Evolutionary conservation across 257 asterid species (phyloP).

Genomic region (Solanum bulbocastanum): DNA sequence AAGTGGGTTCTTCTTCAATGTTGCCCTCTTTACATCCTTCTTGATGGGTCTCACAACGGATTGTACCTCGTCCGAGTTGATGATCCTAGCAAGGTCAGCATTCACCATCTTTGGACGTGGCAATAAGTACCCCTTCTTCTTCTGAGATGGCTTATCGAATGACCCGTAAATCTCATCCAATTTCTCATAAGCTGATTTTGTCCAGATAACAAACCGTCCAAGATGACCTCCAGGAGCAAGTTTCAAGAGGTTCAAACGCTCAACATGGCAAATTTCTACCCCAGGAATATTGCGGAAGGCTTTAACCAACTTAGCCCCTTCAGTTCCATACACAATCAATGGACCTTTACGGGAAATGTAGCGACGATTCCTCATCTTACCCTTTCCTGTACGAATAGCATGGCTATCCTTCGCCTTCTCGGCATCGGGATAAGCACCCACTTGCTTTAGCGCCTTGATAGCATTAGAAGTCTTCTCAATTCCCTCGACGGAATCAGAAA

Average conservation of each 20-base stretch:
- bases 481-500: conserved; percentile 54
- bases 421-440: conserved; percentile 72
- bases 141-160: conserved; percentile 53
- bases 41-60: conserved; percentile 78
- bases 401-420: conserved; percentile 73
- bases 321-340: conserved; percentile 64
- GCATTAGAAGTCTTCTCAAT: conserved; percentile 76
- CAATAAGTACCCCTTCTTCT: conserved; percentile 61
- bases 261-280: conserved; percentile 58
- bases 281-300: conserved; percentile 82
- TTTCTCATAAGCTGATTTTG: conserved; percentile 72
- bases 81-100: conserved; percentile 76
- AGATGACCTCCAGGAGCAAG: conserved; percentile 86
- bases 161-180: conserved; percentile 63
- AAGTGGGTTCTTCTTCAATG: conserved; percentile 5
- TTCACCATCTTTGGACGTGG: conserved; percentile 75
- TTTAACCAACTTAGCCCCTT: conserved; percentile 67
- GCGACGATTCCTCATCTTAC: conserved; percentile 69
- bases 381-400: conserved; percentile 63
- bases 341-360: conserved; percentile 76
- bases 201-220: conserved; percentile 74
- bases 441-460: conserved; percentile 35
- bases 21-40: conserved; percentile 29
- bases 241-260: conserved; percentile 49
- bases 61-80: conserved; percentile 84